Conservation (phyloP, 75 land plant genomes). For the Azolla pinnata region DNA sequence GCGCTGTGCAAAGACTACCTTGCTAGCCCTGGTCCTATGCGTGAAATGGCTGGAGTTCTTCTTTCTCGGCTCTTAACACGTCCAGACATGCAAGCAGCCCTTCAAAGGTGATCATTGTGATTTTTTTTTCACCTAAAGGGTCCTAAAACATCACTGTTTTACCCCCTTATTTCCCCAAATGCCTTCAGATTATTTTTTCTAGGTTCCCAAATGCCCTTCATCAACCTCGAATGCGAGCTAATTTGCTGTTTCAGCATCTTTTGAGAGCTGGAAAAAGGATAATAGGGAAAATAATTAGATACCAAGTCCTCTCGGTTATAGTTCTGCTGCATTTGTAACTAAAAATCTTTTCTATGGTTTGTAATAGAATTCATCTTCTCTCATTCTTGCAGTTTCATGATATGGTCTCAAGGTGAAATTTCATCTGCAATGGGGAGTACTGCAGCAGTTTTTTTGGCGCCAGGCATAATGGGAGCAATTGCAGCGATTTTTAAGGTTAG, state of each 20-base stretch:
- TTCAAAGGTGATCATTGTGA: conserved; percentile 57
- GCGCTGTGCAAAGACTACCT: conserved; percentile 70
- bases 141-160: too few species aligned
- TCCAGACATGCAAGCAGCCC: conserved; percentile 77
- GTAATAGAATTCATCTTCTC: not conserved
- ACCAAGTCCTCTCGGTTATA: too few species aligned
- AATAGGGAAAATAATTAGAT: too few species aligned
- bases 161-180: too few species aligned
- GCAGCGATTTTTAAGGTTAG: conserved; percentile 78
- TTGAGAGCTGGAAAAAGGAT: too few species aligned
- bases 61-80: conserved; percentile 84
- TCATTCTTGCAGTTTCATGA: conserved; percentile 48
- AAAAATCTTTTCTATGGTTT: too few species aligned
- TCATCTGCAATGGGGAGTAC: conserved; percentile 33
- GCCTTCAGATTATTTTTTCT: too few species aligned
- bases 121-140: too few species aligned
- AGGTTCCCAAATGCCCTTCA: too few species aligned
- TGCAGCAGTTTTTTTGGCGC: conserved; percentile 47
- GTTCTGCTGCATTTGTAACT: too few species aligned
- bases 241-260: too few species aligned
- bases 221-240: too few species aligned
- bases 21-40: conserved; percentile 82
- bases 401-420: conserved; percentile 70
- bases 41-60: conserved; percentile 76
- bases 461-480: conserved; percentile 63